Evolutionary conservation across 306 rosid species (phyloP).

Genomic region (Dalbergia cultrata): DNA sequence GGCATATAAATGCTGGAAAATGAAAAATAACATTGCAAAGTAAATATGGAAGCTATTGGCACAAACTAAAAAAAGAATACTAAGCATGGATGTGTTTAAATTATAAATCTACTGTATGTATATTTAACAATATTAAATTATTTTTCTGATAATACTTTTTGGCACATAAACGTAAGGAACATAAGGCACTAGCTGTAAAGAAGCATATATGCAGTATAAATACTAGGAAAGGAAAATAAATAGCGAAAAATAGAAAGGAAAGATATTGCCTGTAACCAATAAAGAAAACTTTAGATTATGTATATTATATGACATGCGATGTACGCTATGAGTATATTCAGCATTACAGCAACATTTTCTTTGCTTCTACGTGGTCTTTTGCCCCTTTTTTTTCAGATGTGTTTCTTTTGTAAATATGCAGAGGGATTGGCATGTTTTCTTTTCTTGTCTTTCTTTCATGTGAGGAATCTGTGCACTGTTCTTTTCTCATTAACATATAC

Average conservation of each 20-base stretch:
- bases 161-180: not conserved
- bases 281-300: not conserved
- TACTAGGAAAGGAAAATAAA: not conserved
- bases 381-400: no score
- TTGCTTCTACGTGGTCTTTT: no score
- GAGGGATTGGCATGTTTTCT: no score
- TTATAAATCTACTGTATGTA: not conserved
- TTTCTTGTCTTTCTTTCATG: no score
- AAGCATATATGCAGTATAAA: conserved; percentile 4
- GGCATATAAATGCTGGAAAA: conserved; percentile 2
- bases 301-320: not conserved
- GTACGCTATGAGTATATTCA: conserved; percentile 2
- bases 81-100: not conserved
- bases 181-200: not conserved
- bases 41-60: not conserved
- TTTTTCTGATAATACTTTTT: not conserved
- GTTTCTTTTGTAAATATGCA: no score
- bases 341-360: no score
- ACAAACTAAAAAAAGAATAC: not conserved
- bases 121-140: conserved; percentile 30
- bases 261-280: not conserved
- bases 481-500: no score
- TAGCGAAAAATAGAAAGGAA: not conserved
- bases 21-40: not conserved
- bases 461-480: no score